Percentiles rank a stretch among this genome's conserved stretches.
Evolutionary conservation across 495 filamentous ascomycete genomes (phyloP).

Genomic region (Hyphodiscus hymeniophilus): DNA sequence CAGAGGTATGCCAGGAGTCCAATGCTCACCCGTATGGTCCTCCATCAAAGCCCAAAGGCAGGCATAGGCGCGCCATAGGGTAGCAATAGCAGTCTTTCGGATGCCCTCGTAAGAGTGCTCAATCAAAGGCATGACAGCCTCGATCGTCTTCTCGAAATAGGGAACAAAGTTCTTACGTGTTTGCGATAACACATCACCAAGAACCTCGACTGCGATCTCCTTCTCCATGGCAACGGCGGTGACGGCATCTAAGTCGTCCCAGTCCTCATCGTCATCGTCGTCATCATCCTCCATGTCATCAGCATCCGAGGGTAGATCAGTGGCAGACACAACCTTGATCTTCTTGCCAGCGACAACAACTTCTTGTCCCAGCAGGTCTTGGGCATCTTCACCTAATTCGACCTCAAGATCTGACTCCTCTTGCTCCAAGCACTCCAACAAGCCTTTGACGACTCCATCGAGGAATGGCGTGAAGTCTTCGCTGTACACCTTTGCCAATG

Average conservation of each 20-base stretch:
- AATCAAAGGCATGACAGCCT: constrained; percentile 66
- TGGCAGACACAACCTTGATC: constrained; percentile 60
- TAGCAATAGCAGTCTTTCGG: constrained; percentile 81
- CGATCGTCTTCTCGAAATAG: constrained; percentile 85
- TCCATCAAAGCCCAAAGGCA: constrained; percentile 83
- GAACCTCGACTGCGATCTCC: constrained; percentile 90
- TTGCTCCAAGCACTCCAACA: constrained; percentile 79
- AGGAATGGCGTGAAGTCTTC: constrained; percentile 86
- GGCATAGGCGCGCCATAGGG: constrained; percentile 87
- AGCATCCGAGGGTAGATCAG: constrained; percentile 52
- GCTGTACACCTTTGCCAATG: constrained; percentile 86
- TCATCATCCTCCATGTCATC: constrained; percentile 46
- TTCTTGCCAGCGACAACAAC: constrained; percentile 75
- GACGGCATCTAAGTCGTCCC: constrained; percentile 72
- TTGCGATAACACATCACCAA: constrained; percentile 85
- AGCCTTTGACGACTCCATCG: constrained; percentile 71
- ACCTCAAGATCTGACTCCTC: constrained; percentile 83
- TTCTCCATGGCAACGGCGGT: constrained; percentile 90
- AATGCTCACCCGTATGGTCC: constrained; percentile 69
- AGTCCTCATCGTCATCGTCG: constrained; percentile 63
- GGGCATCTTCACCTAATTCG: constrained; percentile 65
- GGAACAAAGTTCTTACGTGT: constrained; percentile 70
- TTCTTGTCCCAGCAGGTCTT: constrained; percentile 60
- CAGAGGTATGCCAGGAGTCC: constrained; percentile 81
- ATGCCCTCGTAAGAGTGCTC: constrained; percentile 92